A percentile compares a stretch with the other conserved stretches of the same genome.
Conservation (phyloP, 306 rosid species). For the Abrus precatorius region DNA sequence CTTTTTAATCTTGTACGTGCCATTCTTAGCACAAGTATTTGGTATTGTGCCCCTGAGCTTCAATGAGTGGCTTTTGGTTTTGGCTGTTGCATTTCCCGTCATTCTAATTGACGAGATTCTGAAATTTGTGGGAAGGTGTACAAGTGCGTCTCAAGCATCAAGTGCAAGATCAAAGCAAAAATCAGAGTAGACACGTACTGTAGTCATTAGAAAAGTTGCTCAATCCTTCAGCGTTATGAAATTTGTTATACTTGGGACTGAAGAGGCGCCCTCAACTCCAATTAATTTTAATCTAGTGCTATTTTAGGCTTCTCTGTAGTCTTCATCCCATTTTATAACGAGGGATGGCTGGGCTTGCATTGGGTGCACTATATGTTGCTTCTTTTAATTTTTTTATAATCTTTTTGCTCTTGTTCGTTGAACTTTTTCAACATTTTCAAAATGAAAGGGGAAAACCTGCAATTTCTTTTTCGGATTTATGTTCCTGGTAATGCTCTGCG, state of each 20-base stretch:
- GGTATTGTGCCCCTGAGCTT: constrained; percentile 86
- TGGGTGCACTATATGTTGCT: constrained; percentile 45
- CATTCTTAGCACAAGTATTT: constrained; percentile 83
- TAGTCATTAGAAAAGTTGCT: constrained; percentile 46
- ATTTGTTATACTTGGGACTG: constrained; percentile 44
- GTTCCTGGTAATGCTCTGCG: not conserved
- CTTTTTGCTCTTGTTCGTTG: constrained; percentile 39
- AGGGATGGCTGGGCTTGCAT: constrained; percentile 54
- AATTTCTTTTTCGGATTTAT: constrained; percentile 32
- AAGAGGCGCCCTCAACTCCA: constrained; percentile 42
- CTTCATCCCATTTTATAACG: constrained; percentile 54
- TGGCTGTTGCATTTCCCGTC: constrained; percentile 65
- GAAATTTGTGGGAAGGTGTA: constrained; percentile 62
- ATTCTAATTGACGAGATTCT: constrained; percentile 71
- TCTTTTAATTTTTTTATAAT: constrained; percentile 42
- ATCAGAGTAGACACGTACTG: constrained; percentile 60
- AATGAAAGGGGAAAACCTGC: constrained; percentile 43
- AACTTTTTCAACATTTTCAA: constrained; percentile 36
- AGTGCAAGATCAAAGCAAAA: constrained; percentile 62
- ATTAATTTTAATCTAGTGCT: constrained; percentile 46
- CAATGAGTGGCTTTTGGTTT: constrained; percentile 68
- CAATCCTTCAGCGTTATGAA: constrained; percentile 43
- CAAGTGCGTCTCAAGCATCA: constrained; percentile 54
- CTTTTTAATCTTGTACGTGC: constrained; percentile 88
- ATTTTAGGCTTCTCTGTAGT: constrained; percentile 54